phyloP scores from a whole-genome alignment of 306 rosid species.

The Comarum palustre region DNA sequence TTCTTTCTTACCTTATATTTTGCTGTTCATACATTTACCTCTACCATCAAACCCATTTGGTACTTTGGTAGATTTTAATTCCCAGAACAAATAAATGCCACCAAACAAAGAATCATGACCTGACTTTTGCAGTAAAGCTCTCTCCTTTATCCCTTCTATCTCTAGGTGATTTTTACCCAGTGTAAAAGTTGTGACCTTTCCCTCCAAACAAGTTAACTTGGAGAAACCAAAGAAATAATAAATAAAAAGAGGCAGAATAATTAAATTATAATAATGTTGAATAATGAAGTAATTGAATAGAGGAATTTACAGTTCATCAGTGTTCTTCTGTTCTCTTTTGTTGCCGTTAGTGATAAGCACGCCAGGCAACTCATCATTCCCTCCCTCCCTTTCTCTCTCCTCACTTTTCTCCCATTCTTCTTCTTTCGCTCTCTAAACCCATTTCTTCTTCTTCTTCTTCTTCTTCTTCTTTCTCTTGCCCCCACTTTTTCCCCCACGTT shows the following conservation, averaged over 20 bases:
- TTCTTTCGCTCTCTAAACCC: constrained; percentile 46
- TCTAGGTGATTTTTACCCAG: not conserved
- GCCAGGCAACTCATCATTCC: constrained; percentile 95
- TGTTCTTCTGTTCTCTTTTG: constrained; percentile 32
- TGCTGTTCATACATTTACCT: constrained; percentile 7
- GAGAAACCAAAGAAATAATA: not conserved
- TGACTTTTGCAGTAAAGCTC: constrained; percentile 5
- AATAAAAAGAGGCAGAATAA: not conserved
- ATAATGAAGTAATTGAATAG: not conserved
- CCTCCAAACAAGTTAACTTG: constrained; percentile 14
- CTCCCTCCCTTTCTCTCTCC: constrained; percentile 43
- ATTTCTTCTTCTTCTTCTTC: constrained; percentile 35
- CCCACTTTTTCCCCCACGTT: constrained; percentile 24
- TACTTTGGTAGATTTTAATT: not conserved
- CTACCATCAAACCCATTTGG: constrained; percentile 3
- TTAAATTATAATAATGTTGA: not conserved
- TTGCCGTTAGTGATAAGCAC: constrained; percentile 96
- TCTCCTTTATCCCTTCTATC: not conserved
- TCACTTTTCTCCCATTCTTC: constrained; percentile 5
- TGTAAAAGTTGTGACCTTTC: not conserved
- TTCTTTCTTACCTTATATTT: not conserved
- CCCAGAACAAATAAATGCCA: not conserved
- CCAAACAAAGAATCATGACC: not conserved
- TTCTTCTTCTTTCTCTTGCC: constrained; percentile 6
- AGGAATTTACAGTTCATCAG: constrained; percentile 60